These are phyloP conservation scores for Aphanocladium album DNA, from an alignment of 2,329 filamentous ascomycete species.

Conservation along the genomic window DNA sequence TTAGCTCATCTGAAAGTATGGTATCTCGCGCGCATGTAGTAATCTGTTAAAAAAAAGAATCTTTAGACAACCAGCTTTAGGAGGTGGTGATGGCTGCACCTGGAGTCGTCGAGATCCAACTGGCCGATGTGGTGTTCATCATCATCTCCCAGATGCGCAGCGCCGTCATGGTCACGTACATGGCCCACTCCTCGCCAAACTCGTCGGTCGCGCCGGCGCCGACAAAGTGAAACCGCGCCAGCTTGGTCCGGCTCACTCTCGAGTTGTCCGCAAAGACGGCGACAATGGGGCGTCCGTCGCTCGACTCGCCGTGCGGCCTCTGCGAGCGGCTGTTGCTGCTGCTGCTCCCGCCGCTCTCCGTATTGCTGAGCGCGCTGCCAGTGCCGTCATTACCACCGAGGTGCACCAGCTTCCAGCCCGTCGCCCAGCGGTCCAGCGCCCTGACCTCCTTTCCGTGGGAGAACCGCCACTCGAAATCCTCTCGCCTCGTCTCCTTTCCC, in stretches of 20 bases:
- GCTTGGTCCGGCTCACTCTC: constrained; percentile 20
- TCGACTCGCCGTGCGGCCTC: constrained; percentile 17
- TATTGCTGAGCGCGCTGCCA: background rate
- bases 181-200: constrained; percentile 37
- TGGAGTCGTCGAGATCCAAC: too few relatives aligned
- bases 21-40: too few relatives aligned
- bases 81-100: too few relatives aligned
- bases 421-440: constrained; percentile 5
- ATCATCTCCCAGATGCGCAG: constrained; percentile 12
- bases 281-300: constrained; percentile 37
- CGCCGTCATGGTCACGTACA: constrained; percentile 32
- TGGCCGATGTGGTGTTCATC: background rate
- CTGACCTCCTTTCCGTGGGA: constrained; percentile 13
- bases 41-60: too few relatives aligned
- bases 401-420: constrained; percentile 34
- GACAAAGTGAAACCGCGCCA: constrained; percentile 33
- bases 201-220: constrained; percentile 33
- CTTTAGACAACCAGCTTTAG: too few relatives aligned
- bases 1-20: too few relatives aligned
- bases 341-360: background rate
- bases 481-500: background rate
- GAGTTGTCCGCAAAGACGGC: constrained; percentile 28
- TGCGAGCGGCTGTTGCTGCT: background rate
- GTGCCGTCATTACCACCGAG: background rate
- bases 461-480: constrained; percentile 14